Evolutionary conservation across 106 monocot species (phyloP), one percentile per base, ranked within the genome.

Genomic region (Posidonia australis): DNA sequence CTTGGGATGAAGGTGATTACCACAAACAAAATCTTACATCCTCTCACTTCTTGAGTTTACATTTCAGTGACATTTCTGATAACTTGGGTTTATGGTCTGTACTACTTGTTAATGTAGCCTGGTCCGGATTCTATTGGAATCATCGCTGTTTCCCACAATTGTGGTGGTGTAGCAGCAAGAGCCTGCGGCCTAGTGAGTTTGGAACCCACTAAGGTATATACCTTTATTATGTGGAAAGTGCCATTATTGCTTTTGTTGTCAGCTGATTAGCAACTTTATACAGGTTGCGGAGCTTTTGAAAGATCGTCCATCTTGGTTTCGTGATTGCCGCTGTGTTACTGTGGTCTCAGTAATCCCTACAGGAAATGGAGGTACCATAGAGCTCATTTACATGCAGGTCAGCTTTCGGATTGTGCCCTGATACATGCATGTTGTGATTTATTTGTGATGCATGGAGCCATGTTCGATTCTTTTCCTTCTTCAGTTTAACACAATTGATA

Each of bases 101-200:
- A n/a, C n/a, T n/a, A n/a, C 28, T 7, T 54, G 9, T 3, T 72
- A 42, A 17, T 64, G 25, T 62, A 96, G 96, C 96, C 96, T 96
- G 96, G 96, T 96, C 96, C 96, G 90, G 96, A 96, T 90, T 96
- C 96, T 73, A 80, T 90, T 78, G 96, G 90, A 84, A 90, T 96
- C 90, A 69, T 96, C 68, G 86, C 94, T 84, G 87, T 96, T 85
- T 96, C 90, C 58, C 87, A 84, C 87, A 90, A 83, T 77, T 84
- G 90, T 66, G 75, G 82, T 87, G 96, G 96, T 60, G 80, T 90
- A 77, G 96, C 96, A 84, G 96, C 96, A 42, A 80, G 96, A 76
- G 96, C 90, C 18, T 96, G 90, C 45, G 90, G 96, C 54, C 90
- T 96, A 75, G 96, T 96, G 86, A 87, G 90, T 79, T 73, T 96